Base-by-base conservation (phyloP, 305 asterid species). In the Fraxinus dipetala region DNA sequence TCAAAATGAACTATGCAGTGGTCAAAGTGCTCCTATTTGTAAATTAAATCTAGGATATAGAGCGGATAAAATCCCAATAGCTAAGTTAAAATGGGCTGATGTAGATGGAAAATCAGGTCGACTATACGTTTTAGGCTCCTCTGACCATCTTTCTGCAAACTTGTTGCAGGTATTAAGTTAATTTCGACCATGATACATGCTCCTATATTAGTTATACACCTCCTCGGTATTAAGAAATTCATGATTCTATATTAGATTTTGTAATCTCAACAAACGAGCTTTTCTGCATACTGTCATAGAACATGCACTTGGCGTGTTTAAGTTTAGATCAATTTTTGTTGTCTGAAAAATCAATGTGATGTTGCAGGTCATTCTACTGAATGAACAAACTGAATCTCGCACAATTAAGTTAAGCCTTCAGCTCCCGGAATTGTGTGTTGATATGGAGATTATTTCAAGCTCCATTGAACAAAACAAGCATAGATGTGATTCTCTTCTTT, bases 31-130 rank as follows among this genome's bases (percentile, higher is more conserved):
- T 82, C 92, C 97, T 56, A 72, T 85, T 81, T 91, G 80, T 83
- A 95, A 95, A 91, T 92, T 95, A 81, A 95, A 90, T 87, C 97
- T 95, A 80, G 98, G 97, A 78, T 95, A 92, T 84, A 94, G 94
- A 85, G 90, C 92, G 4, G 97, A 95, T 56, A 95, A 89, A 86
- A 84, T 92, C 38, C 97, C 99, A 1, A 92, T 95, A 78, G 82
- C 89, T 65, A 94, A 90, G 88, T 76, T 95, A 20, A 95, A 89
- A 79, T 94, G 97, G 97, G 84, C 35, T 34, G 89, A 89, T 73
- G 88, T 85, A 75, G 97, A 92, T 83, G 98, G 96, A 56, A 95
- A 95, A 92, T 90, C 94, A 31, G 92, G 93, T 83, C 92, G 98
- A 35, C 84, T 95, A 24, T 95, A 94, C 76, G 98, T 88, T 76